Evolutionary conservation across 2,329 filamentous ascomycete genomes (phyloP).

Genomic region (Fusarium camptoceras): DNA sequence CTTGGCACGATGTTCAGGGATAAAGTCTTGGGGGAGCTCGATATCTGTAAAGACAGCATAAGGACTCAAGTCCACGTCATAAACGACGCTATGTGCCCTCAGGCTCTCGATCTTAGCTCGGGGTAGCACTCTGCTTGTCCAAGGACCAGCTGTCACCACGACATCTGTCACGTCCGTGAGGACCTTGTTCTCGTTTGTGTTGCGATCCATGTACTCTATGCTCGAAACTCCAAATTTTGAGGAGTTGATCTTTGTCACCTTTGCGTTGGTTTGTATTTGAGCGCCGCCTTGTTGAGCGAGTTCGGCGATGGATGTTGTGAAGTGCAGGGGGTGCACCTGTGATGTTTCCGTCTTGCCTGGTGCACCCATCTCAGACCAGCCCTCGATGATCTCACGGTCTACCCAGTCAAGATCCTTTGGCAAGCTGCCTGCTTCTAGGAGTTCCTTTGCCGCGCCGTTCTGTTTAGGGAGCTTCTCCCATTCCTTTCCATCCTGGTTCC

Average conservation of each 20-base stretch:
- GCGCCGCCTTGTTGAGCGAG: constrained; percentile 78
- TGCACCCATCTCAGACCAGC: constrained; percentile 84
- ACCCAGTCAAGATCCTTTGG: constrained; percentile 90
- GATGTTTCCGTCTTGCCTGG: constrained; percentile 80
- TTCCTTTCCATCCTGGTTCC: constrained; percentile 52
- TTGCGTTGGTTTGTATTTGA: constrained; percentile 73
- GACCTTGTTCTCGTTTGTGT: constrained; percentile 50
- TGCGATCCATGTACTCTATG: constrained; percentile 69
- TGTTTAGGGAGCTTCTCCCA: constrained; percentile 74
- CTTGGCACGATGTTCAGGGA: constrained; percentile 61
- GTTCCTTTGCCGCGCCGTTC: constrained; percentile 59
- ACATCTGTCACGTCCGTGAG: constrained; percentile 64
- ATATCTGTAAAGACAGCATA: constrained; percentile 92
- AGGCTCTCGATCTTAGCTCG: constrained; percentile 68
- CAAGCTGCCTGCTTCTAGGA: constrained; percentile 69
- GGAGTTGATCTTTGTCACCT: constrained; percentile 75
- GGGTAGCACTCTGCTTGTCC: constrained; percentile 71
- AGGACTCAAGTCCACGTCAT: constrained; percentile 72
- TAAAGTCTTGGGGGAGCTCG: constrained; percentile 73
- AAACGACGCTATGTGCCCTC: constrained; percentile 74
- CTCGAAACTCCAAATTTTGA: constrained; percentile 64
- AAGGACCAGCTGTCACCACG: constrained; percentile 69
- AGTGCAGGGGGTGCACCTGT: constrained; percentile 92
- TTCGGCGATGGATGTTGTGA: constrained; percentile 85
- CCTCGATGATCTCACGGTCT: constrained; percentile 70